Conservation (phyloP, 352 stramenopile genomes). For the Peronospora destructor region DNA sequence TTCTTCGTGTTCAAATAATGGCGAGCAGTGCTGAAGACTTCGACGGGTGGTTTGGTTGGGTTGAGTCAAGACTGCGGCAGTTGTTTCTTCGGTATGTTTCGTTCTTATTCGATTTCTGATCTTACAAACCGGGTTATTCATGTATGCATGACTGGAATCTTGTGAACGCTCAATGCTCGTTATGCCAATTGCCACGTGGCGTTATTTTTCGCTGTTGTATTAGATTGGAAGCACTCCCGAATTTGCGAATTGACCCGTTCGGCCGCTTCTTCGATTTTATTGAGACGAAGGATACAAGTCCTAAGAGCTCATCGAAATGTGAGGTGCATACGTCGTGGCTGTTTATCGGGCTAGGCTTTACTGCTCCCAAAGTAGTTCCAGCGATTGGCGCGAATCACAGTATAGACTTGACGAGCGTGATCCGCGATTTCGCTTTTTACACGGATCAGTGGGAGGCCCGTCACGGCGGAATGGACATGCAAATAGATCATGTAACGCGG, state of each 20-base stretch:
- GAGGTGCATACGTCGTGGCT: constrained; percentile 54
- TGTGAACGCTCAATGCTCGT: not conserved
- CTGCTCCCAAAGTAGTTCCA: constrained; percentile 27
- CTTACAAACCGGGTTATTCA: not conserved
- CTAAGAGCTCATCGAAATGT: constrained; percentile 10
- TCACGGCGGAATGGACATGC: constrained; percentile 73
- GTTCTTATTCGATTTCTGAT: not conserved
- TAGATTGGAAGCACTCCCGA: constrained; percentile 55
- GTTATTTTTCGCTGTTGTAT: constrained; percentile 1
- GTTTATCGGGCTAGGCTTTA: constrained; percentile 71
- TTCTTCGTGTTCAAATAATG: constrained; percentile 73
- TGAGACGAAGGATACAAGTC: constrained; percentile 13
- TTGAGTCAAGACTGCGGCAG: constrained; percentile 77
- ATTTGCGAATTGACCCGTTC: constrained; percentile 64
- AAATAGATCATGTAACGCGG: constrained; percentile 62
- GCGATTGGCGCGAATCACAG: constrained; percentile 20
- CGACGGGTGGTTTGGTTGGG: constrained; percentile 78
- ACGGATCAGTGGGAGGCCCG: constrained; percentile 73
- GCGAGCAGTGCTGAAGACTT: constrained; percentile 48
- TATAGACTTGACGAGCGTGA: constrained; percentile 62
- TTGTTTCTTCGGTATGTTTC: constrained; percentile 62
- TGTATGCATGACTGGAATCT: constrained; percentile 1
- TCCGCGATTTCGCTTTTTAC: constrained; percentile 71
- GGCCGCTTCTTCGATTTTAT: constrained; percentile 76
- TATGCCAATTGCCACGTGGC: not conserved